These are phyloP conservation scores for Digitaria exilis DNA, from an alignment of 202 grass and related monocot species.

Conservation along the genomic window DNA sequence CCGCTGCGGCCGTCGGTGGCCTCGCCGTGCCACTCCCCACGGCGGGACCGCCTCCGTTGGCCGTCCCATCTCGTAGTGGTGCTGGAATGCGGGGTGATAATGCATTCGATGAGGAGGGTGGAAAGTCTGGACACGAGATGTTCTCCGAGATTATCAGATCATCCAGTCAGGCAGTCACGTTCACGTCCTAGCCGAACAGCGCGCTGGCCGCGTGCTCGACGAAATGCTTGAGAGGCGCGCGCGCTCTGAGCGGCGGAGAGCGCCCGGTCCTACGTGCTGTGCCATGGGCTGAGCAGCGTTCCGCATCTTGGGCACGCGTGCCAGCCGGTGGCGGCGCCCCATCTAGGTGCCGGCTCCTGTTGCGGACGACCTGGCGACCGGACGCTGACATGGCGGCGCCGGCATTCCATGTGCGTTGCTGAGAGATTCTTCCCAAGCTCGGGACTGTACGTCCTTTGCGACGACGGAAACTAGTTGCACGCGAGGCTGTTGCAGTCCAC, in stretches of 20 bases:
- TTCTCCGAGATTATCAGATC: slow-evolving; percentile 38
- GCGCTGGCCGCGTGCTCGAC: slow-evolving; percentile 14
- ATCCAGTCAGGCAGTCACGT: neutral
- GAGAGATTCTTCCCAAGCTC: neutral
- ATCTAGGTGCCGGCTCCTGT: slow-evolving; percentile 1
- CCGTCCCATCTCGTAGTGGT: neutral
- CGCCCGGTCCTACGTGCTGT: neutral
- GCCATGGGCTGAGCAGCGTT: neutral
- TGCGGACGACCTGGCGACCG: neutral
- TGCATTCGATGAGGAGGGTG: slow-evolving; percentile 36
- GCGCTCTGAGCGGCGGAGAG: neutral
- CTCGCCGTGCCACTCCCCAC: neutral
- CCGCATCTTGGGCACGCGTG: neutral
- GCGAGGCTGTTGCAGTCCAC: neutral
- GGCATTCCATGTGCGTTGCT: slow-evolving; percentile 36
- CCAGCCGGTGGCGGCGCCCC: neutral
- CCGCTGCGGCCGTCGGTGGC: neutral
- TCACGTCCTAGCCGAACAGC: neutral
- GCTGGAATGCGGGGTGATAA: neutral
- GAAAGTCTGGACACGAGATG: slow-evolving; percentile 4
- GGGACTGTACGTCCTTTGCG: neutral
- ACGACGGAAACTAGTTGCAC: neutral
- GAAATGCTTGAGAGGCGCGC: neutral
- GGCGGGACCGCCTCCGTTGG: neutral
- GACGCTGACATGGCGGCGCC: slow-evolving; percentile 7